Base-by-base conservation (phyloP, 371 early-diverging fungal genomes). In the Massospora cicadina region DNA sequence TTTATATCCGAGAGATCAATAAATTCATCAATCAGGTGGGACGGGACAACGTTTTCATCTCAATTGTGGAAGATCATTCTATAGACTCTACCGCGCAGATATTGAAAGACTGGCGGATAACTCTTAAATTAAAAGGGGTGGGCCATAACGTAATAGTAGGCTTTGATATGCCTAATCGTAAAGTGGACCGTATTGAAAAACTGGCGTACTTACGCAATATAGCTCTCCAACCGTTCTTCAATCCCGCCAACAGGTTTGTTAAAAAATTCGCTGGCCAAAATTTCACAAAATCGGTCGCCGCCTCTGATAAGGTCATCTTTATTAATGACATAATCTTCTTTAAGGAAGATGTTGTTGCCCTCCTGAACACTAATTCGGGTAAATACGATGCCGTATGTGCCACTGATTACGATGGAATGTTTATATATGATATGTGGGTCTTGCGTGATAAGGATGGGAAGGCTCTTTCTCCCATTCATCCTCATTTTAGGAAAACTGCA, bases 311-410 rank as follows among this genome's bases (percentile, higher is more conserved):
- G 21, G 57, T 57, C 24, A 57, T 57, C 2, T 10, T 57, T 5
- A 10, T 57, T 26, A 57, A 57, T 21, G 57, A 57, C 21, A 28
- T 57, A 2, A 10, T 57, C 10, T 57, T 57, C 21, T 57, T 57
- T 21, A 26, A 57, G 10, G 26, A 57, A 57, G 57, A 57, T 57
- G 10, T 57, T 10, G 57, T 57, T 2, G 26, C 24, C 24, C 57
- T 57, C 28, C 24, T 57, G 26, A 57, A 57, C 21, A 57, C 57
- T 28, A 57, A 57, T 28, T 10, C 10, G 10, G 5, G 21, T 24
- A 57, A 57, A 10, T 57, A 57, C 21, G 57, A 57, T 57, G 2
- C 28, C 5, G 57, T 57, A 57, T 57, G 57, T 57, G 57, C 7
- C 28, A 57, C 26, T 21, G 57, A 57, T 21, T 57, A 57, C 57